These are phyloP conservation scores for Hypholoma sublateritium DNA, from an alignment of 768 basidiomycete genomes.

Conservation along the genomic window DNA sequence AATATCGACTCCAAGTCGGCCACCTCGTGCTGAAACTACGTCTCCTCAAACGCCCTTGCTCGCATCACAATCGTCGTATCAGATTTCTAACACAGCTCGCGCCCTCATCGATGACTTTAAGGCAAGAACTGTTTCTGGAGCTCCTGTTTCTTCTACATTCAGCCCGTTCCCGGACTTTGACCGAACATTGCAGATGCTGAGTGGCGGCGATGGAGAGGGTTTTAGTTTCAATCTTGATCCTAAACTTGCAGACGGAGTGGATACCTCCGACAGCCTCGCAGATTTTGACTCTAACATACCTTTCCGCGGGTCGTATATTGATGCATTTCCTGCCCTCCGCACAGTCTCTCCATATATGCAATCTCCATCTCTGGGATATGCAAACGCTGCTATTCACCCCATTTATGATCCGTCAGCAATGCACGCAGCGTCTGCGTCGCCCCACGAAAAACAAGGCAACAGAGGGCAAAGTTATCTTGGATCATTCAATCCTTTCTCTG, in stretches of 20 bases:
- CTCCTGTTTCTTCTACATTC: conserved; percentile 35
- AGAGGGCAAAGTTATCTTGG: conserved; percentile 61
- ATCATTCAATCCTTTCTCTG: conserved; percentile 81
- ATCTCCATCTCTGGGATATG: conserved; percentile 54
- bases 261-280: conserved; percentile 39
- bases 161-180: conserved; percentile 91
- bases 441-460: conserved; percentile 45
- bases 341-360: conserved; percentile 35
- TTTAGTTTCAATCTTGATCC: conserved; percentile 90
- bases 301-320: conserved; percentile 64
- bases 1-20: conserved; percentile 56
- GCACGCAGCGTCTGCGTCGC: conserved; percentile 32
- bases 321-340: conserved; percentile 68
- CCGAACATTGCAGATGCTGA: conserved; percentile 73
- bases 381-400: conserved; percentile 46
- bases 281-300: conserved; percentile 60
- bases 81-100: conserved; percentile 84
- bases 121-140: conserved; percentile 62
- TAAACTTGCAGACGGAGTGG: conserved; percentile 57
- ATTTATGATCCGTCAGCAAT: conserved; percentile 54
- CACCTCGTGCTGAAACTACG: conserved; percentile 46
- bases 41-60: conserved; percentile 51
- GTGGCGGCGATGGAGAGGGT: conserved; percentile 61
- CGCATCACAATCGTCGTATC: conserved; percentile 67
- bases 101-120: conserved; percentile 84